Evolutionary conservation across 2,329 filamentous ascomycete species (phyloP).

Genomic region (Fusarium sp.): DNA sequence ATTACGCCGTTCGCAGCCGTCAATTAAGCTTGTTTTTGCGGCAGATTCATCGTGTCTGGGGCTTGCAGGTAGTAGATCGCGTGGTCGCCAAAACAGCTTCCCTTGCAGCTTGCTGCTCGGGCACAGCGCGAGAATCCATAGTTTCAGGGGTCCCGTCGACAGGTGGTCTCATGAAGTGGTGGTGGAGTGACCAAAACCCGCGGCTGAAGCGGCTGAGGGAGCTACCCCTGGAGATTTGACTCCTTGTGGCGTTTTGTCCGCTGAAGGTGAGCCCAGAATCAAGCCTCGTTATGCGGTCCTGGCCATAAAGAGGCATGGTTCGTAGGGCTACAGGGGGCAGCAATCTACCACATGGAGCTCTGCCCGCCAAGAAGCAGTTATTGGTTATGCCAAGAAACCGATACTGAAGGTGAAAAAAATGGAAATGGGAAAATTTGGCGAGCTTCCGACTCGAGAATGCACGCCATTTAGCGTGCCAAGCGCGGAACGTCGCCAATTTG

Average conservation of each 20-base stretch:
- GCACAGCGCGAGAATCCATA: not conserved
- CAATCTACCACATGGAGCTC: constrained; percentile 13
- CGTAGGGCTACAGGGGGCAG: constrained; percentile 21
- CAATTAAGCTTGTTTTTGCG: constrained; percentile 42
- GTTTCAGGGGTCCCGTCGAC: not conserved
- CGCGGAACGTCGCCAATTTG: constrained; percentile 13
- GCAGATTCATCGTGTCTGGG: constrained; percentile 4
- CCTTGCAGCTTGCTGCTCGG: not conserved
- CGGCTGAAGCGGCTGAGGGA: constrained; percentile 26
- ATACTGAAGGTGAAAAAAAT: not conserved
- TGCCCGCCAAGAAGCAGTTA: constrained; percentile 7
- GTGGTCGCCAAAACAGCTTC: constrained; percentile 4
- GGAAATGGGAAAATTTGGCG: not conserved
- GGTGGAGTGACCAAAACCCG: constrained; percentile 33
- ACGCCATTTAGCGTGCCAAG: constrained; percentile 25
- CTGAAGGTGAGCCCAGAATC: constrained; percentile 19
- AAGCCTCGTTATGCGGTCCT: constrained; percentile 37
- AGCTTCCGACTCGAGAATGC: constrained; percentile 7
- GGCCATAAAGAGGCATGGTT: constrained; percentile 29
- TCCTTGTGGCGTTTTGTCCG: constrained; percentile 20
- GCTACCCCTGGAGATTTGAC: constrained; percentile 27
- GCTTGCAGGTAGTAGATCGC: constrained; percentile 22
- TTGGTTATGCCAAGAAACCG: constrained; percentile 23
- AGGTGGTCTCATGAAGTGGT: constrained; percentile 6
- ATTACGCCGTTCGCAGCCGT: constrained; percentile 8